phyloP scores from a whole-genome alignment of 2,329 filamentous ascomycete species.

The Alternaria sp. region DNA sequence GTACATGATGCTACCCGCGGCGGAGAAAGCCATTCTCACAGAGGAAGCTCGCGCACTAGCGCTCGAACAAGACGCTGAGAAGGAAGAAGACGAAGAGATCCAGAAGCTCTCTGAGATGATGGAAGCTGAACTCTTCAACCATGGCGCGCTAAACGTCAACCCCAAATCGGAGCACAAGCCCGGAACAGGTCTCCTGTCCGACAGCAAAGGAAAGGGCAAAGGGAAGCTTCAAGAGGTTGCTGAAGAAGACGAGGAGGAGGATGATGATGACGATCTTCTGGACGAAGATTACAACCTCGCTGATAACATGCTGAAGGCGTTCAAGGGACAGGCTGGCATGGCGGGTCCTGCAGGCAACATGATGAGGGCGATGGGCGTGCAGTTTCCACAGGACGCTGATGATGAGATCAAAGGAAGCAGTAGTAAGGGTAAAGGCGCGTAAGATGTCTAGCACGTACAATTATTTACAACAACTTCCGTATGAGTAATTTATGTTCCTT shows the following conservation, averaged over 20 bases:
- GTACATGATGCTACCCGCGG: conserved; percentile 75
- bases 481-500: background rate
- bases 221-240: conserved; percentile 17
- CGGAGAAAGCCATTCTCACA: conserved; percentile 41
- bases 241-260: conserved; percentile 50
- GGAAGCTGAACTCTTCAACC: conserved; percentile 73
- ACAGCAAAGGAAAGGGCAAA: conserved; percentile 19
- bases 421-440: background rate
- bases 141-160: conserved; percentile 66
- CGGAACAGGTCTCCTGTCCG: conserved; percentile 9
- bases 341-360: conserved; percentile 88
- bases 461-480: background rate
- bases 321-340: conserved; percentile 87
- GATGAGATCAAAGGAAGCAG: conserved; percentile 43
- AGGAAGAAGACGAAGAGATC: conserved; percentile 64
- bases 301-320: conserved; percentile 88
- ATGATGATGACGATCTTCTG: conserved; percentile 60
- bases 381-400: conserved; percentile 79
- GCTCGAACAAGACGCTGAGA: conserved; percentile 50
- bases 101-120: conserved; percentile 70
- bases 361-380: conserved; percentile 82
- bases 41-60: conserved; percentile 45
- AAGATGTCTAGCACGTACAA: background rate
- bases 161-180: conserved; percentile 19
- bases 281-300: conserved; percentile 87